Base-by-base conservation (phyloP, 345 rosid genomes). In the Salix brachista region DNA sequence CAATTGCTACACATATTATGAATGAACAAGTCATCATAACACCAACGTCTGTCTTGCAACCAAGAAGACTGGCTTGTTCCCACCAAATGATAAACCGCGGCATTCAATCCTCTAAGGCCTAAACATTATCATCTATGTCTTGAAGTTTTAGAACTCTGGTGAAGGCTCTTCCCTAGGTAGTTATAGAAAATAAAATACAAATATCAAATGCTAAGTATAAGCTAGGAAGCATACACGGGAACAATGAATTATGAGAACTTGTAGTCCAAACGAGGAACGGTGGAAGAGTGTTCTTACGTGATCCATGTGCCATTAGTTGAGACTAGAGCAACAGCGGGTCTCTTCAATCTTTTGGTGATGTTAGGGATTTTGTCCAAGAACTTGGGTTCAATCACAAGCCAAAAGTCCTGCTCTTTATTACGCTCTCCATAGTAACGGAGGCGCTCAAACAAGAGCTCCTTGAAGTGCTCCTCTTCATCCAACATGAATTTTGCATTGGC, bases 401-500 rank as follows among this genome's bases (percentile, higher is more conserved):
- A 95, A 58, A 90, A 95, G 84, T 95, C 99, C 58, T 71, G 91
- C 80, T 89, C 89, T 48, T 69, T 85, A 4, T 86, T 80, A 37
- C 91, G 90, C 77, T 95, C 99, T 69, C 88, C 92, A 72, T 82
- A 94, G 79, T 75, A 16, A 10, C 93, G 91, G 30, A 86, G 95
- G 72, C 97, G 87, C 84, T 94, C 99, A 19, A 85, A 92, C 85
- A 94, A 25, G 21, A 75, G 93, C 88, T 94, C 99, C 86, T 88
- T 72, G 78, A 94, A 94, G 79, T 94, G 99, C 86, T 92, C 99
- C 82, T 94, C 99, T 85, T 94, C 99, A 70, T 94, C 99, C 79
- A 94, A 85, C 99, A 94, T 91, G 89, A 94, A 92, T 75, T 94
- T 92, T 2, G 99, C 97, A 65, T 93, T 94, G 0, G 99, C 99